phyloP scores from a whole-genome alignment of 371 early-diverging fungal genomes.

The Mucor velutinosus region DNA sequence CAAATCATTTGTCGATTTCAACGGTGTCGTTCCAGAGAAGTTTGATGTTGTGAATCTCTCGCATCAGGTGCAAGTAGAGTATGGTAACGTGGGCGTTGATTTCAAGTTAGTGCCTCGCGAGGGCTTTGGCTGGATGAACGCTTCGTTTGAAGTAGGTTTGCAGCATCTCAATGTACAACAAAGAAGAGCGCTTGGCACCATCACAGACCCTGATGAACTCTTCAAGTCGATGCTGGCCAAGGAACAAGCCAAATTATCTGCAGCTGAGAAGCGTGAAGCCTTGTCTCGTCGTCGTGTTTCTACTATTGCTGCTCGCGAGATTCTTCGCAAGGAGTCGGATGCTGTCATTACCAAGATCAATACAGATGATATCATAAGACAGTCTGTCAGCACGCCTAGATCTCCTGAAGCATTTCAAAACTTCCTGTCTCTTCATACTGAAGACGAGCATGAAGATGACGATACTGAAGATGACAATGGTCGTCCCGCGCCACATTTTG shows the following conservation, averaged over 20 bases:
- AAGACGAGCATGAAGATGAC: background rate
- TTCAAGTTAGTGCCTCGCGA: slow-evolving; percentile 90
- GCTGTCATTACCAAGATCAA: slow-evolving; percentile 23
- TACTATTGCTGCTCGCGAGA: slow-evolving; percentile 24
- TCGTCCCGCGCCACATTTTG: background rate
- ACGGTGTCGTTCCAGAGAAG: slow-evolving; percentile 95
- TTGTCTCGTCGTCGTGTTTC: slow-evolving; percentile 22
- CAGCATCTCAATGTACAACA: slow-evolving; percentile 66
- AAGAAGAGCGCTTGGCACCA: slow-evolving; percentile 76
- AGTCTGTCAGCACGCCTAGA: slow-evolving; percentile 11
- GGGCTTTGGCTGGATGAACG: slow-evolving; percentile 99
- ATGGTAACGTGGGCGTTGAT: slow-evolving; percentile 91
- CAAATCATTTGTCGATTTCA: slow-evolving; percentile 91
- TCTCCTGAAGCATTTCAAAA: slow-evolving; percentile 10
- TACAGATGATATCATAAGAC: slow-evolving; percentile 15
- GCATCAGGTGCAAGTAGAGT: slow-evolving; percentile 92
- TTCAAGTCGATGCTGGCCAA: slow-evolving; percentile 41
- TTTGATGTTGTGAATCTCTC: slow-evolving; percentile 90
- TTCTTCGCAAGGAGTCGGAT: slow-evolving; percentile 6
- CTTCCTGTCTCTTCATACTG: background rate
- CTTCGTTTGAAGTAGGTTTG: slow-evolving; percentile 83
- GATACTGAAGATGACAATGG: background rate
- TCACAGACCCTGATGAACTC: slow-evolving; percentile 73
- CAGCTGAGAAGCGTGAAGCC: slow-evolving; percentile 14
- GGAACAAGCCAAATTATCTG: slow-evolving; percentile 20